Percentiles rank a stretch among this genome's conserved stretches.
Conservation (phyloP, 2,329 filamentous ascomycete species). For the Chrysosporium queenslandicum region DNA sequence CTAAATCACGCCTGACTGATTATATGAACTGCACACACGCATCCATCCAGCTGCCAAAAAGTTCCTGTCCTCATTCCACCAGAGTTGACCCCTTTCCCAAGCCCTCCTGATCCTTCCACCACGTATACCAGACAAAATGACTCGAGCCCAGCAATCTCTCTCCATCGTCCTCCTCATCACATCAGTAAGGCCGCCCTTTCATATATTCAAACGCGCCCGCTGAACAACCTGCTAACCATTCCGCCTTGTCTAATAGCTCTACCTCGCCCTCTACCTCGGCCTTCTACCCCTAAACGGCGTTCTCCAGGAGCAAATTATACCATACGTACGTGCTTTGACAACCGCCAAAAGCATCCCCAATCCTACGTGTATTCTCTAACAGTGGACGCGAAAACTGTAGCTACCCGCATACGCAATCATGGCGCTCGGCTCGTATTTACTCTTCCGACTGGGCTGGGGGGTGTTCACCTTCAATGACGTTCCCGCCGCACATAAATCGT, state of each 20-base stretch:
- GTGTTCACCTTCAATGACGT: slow-evolving; percentile 96
- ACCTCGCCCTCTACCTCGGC: slow-evolving; percentile 74
- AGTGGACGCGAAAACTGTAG: slow-evolving; percentile 38
- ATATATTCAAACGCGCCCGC: background rate
- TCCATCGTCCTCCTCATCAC: slow-evolving; percentile 78
- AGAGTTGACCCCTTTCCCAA: background rate
- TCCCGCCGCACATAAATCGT: slow-evolving; percentile 76
- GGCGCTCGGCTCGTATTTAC: slow-evolving; percentile 80
- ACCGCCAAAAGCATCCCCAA: background rate
- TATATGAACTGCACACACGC: no score
- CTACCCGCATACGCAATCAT: slow-evolving; percentile 89
- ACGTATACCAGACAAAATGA: slow-evolving; percentile 54
- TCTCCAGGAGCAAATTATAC: slow-evolving; percentile 76
- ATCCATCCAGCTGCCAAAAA: no score
- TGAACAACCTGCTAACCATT: background rate
- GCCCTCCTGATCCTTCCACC: no score
- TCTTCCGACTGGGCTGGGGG: slow-evolving; percentile 83
- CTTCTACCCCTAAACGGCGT: slow-evolving; percentile 69
- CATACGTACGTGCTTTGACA: slow-evolving; percentile 57
- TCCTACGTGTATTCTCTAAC: background rate
- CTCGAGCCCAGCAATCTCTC: slow-evolving; percentile 84
- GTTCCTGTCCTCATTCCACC: no score
- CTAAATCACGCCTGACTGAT: no score
- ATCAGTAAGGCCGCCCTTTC: slow-evolving; percentile 50
- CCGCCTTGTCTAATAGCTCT: slow-evolving; percentile 56